Evolutionary conservation across 2,329 filamentous ascomycete genomes (phyloP), one percentile per base, ranked within the genome.

Genomic region (Chrysoporthe puriensis): DNA sequence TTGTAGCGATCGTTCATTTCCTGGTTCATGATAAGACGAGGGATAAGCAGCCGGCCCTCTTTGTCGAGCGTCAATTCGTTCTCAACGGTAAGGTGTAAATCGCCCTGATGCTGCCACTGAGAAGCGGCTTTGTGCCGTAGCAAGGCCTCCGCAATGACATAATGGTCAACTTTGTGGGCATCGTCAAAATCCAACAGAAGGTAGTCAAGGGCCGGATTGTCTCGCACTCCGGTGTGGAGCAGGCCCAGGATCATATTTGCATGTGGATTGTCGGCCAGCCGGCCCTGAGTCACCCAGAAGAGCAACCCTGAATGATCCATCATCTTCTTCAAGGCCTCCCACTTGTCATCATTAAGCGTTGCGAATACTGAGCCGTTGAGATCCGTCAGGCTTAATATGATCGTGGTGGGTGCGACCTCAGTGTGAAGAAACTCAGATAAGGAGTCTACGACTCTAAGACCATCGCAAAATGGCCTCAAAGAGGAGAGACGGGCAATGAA

Each of bases 161-260:
- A n/a, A 54, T 3, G 9, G 50, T 32, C 50, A 13, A 26, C 18
- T 9, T 6, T 54, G n/a, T 26, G n/a, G 18, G n/a, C 9, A n/a
- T 54, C 50, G n/a, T 54, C 50, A 9, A 54, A 18, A 8, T 54
- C 50, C 16, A 54, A 14, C 50, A 54, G 13, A 26, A 54, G 50
- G 13, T 54, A 54, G 18, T 54, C 50, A 6, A 54, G 26, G 18
- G 50, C 21, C 4, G 50, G 50, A 54, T 54, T 54, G 6, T 54
- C 50, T 5, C 50, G 50, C 1, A n/a, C n/a, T 9, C 16, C 50
- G 18, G 9, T n/a, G 21, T n/a, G 50, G 50, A 32, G 11, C 3
- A 54, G 50, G 50, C 50, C 50, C 26, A 21, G 50, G 26, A 54
- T 54, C 50, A 54, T 54, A 26, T 54, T 54, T n/a, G 50, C n/a